Evolutionary conservation across 2,329 filamentous ascomycete genomes (phyloP).

Genomic region (Penicillium vulpinum): DNA sequence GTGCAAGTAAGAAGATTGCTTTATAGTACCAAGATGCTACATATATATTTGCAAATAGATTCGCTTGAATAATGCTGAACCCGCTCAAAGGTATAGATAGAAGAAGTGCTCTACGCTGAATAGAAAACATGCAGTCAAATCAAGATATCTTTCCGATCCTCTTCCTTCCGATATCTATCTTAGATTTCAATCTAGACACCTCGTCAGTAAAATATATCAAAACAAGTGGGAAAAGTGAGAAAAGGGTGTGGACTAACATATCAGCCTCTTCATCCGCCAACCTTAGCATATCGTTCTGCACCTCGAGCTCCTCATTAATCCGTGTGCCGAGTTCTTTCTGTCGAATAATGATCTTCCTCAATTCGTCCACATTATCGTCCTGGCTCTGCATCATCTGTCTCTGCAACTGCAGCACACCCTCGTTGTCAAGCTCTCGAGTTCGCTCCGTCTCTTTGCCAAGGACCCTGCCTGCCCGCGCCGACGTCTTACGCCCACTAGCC

Average conservation of each 20-base stretch:
- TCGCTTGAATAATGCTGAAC: neutral
- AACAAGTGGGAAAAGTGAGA: neutral
- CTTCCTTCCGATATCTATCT: constrained; percentile 51
- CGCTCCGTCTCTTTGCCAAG: constrained; percentile 59
- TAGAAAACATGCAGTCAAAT: neutral
- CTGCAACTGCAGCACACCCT: constrained; percentile 64
- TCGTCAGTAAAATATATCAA: constrained; percentile 17
- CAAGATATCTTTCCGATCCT: constrained; percentile 50
- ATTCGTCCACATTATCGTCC: constrained; percentile 59
- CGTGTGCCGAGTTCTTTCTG: constrained; percentile 63
- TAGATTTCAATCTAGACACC: constrained; percentile 41
- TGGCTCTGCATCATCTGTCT: constrained; percentile 63
- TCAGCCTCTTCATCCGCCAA: constrained; percentile 61
- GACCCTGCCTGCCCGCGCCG: constrained; percentile 50
- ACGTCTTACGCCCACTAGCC: constrained; percentile 18
- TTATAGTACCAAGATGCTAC: neutral
- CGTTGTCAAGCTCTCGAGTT: constrained; percentile 63
- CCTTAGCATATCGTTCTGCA: constrained; percentile 62
- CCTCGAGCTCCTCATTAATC: constrained; percentile 62
- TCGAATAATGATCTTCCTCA: constrained; percentile 59
- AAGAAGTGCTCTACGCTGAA: neutral
- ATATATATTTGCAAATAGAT: neutral
- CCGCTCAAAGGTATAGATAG: neutral
- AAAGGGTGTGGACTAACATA: constrained; percentile 34
- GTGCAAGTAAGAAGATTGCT: neutral